These are phyloP conservation scores for Rhipidocladum racemiflorum DNA, from an alignment of 176 grass and related monocot species.

Conservation along the genomic window DNA sequence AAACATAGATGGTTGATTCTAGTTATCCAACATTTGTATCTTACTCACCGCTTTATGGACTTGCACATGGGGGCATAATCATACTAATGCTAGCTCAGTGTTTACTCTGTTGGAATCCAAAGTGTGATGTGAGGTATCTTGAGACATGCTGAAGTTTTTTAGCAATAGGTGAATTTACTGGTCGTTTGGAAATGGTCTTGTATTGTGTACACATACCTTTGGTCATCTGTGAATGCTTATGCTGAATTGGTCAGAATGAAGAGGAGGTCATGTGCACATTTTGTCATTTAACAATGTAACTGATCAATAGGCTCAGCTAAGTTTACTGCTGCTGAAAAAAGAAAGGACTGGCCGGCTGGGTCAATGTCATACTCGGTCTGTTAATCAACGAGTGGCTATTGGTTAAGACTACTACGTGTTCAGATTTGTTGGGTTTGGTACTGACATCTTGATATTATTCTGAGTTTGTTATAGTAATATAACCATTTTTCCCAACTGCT, in stretches of 20 bases:
- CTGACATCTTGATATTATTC: background rate
- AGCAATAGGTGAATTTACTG: background rate
- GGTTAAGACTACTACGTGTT: background rate
- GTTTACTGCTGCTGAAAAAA: background rate
- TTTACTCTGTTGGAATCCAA: background rate
- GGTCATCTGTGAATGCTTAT: background rate
- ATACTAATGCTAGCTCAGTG: background rate
- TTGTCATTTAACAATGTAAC: background rate
- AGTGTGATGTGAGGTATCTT: background rate
- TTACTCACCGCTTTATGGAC: background rate
- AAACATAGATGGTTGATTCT: background rate
- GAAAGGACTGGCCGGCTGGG: background rate
- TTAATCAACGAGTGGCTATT: background rate
- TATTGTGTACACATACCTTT: background rate
- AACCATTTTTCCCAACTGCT: background rate
- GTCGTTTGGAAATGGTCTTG: slow-evolving; percentile 10
- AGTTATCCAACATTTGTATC: background rate
- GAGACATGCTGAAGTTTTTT: background rate
- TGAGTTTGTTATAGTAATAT: background rate
- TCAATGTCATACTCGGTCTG: background rate
- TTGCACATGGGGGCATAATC: background rate
- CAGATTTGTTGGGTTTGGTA: background rate
- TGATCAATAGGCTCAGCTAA: background rate
- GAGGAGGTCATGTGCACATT: background rate
- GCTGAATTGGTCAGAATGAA: slow-evolving; percentile 11